These are phyloP conservation scores for Pouteria glomerata DNA, from an alignment of 148 eudicot species.

Conservation along the genomic window DNA sequence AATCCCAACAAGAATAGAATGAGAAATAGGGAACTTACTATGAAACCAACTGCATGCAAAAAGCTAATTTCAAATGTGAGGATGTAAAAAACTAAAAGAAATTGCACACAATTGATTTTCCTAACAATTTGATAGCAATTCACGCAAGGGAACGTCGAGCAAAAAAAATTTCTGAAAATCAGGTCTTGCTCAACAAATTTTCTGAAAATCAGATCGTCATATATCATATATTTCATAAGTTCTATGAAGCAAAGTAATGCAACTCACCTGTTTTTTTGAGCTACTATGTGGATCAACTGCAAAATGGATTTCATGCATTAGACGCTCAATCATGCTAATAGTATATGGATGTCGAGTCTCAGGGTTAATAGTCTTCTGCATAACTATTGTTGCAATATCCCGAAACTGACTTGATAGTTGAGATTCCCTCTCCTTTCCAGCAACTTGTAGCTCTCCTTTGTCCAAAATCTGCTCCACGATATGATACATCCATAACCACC, in stretches of 20 bases:
- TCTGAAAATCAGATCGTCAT: background rate
- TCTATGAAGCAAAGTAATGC: background rate
- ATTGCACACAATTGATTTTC: background rate
- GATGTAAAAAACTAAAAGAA: background rate
- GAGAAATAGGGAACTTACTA: background rate
- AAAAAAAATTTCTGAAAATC: background rate
- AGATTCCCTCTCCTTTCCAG: slow-evolving; percentile 98
- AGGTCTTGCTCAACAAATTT: too few species aligned
- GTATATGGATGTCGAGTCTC: slow-evolving; percentile 92
- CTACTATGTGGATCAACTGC: slow-evolving; percentile 90
- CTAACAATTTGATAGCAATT: background rate
- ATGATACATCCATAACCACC: slow-evolving; percentile 7
- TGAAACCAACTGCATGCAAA: background rate
- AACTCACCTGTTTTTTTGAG: slow-evolving; percentile 87
- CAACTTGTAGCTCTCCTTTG: slow-evolving; percentile 98
- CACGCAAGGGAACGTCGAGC: background rate
- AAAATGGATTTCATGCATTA: slow-evolving; percentile 97
- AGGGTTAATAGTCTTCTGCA: slow-evolving; percentile 88
- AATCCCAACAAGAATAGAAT: background rate
- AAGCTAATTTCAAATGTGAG: background rate
- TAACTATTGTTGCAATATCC: slow-evolving; percentile 94
- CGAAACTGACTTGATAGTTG: slow-evolving; percentile 91
- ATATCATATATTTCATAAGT: too few species aligned
- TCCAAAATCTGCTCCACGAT: slow-evolving; percentile 65
- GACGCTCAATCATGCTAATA: slow-evolving; percentile 95